These are phyloP conservation scores for Mycena citricolor DNA, from an alignment of 1,284 basidiomycete genomes.

Conservation along the genomic window DNA sequence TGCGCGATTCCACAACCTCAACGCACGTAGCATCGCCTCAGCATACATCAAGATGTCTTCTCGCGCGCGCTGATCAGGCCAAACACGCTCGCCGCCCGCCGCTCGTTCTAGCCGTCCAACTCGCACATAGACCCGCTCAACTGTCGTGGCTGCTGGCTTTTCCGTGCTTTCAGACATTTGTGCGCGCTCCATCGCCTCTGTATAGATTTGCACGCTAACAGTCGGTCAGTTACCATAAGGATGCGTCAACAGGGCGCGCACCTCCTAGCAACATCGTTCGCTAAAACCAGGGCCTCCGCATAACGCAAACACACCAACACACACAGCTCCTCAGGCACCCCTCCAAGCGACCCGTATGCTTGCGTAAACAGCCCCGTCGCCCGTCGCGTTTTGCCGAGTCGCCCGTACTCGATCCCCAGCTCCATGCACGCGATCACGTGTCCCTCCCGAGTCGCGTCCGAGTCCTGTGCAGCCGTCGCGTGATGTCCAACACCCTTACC, in stretches of 20 bases:
- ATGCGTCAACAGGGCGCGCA: too few relatives aligned
- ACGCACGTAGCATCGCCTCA: slow-evolving; percentile 63
- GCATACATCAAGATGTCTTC: slow-evolving; percentile 65
- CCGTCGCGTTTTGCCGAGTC: slow-evolving; percentile 71
- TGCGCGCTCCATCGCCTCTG: slow-evolving; percentile 52
- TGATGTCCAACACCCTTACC: slow-evolving; percentile 51
- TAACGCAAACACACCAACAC: slow-evolving; percentile 63
- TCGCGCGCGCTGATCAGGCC: slow-evolving; percentile 71
- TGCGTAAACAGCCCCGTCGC: slow-evolving; percentile 65
- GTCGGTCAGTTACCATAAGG: not conserved
- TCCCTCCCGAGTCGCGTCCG: slow-evolving; percentile 47
- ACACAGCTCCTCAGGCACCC: slow-evolving; percentile 48
- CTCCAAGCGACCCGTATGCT: too few relatives aligned
- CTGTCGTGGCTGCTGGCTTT: too few relatives aligned
- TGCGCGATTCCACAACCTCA: slow-evolving; percentile 81
- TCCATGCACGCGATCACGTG: slow-evolving; percentile 66
- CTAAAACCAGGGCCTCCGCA: slow-evolving; percentile 62
- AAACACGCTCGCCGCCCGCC: slow-evolving; percentile 69
- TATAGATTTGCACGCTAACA: slow-evolving; percentile 53
- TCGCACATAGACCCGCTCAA: slow-evolving; percentile 57
- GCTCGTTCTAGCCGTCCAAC: slow-evolving; percentile 63
- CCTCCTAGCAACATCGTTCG: slow-evolving; percentile 66
- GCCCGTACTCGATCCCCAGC: slow-evolving; percentile 75
- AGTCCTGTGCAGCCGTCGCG: slow-evolving; percentile 43
- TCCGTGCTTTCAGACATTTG: too few relatives aligned